Conservation (phyloP, 2,329 filamentous ascomycete species). For the Diaporthe capsici region DNA sequence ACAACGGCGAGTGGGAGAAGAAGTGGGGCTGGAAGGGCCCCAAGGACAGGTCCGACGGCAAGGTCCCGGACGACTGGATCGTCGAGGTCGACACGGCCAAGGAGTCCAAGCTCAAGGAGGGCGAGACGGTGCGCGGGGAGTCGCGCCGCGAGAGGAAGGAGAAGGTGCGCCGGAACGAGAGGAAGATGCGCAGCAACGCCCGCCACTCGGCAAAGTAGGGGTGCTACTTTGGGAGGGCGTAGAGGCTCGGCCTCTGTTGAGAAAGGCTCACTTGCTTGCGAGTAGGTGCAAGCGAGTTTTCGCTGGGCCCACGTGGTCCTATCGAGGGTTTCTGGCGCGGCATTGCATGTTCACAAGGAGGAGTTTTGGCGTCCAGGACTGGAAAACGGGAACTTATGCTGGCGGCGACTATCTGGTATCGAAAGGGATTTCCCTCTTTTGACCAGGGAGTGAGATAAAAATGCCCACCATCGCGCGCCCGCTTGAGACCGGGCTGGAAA, state of each 20-base stretch:
- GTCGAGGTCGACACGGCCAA: constrained; percentile 90
- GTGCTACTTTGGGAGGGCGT: not conserved
- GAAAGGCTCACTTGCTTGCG: not conserved
- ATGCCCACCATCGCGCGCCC: not conserved
- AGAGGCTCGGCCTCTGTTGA: not conserved
- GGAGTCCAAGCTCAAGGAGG: constrained; percentile 73
- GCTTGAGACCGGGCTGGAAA: not conserved
- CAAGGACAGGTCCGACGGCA: constrained; percentile 60
- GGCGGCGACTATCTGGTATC: not conserved
- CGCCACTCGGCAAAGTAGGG: constrained; percentile 56
- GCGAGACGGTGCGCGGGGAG: constrained; percentile 72
- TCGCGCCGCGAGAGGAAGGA: constrained; percentile 77
- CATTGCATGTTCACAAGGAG: constrained; percentile 9
- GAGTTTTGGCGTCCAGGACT: constrained; percentile 38
- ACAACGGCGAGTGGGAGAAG: constrained; percentile 87
- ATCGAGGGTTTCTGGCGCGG: not conserved
- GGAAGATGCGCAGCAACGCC: constrained; percentile 77
- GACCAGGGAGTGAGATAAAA: not conserved
- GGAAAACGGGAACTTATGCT: not conserved
- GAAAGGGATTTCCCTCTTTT: too few species aligned
- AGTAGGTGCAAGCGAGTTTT: not conserved
- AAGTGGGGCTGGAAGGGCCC: constrained; percentile 96
- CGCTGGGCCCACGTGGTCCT: not conserved
- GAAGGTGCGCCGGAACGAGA: constrained; percentile 78
- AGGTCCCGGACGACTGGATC: constrained; percentile 84